Evolutionary conservation across 768 basidiomycete species (phyloP), one percentile per base, ranked within the genome.

Genomic region (Boletus reticulatus): DNA sequence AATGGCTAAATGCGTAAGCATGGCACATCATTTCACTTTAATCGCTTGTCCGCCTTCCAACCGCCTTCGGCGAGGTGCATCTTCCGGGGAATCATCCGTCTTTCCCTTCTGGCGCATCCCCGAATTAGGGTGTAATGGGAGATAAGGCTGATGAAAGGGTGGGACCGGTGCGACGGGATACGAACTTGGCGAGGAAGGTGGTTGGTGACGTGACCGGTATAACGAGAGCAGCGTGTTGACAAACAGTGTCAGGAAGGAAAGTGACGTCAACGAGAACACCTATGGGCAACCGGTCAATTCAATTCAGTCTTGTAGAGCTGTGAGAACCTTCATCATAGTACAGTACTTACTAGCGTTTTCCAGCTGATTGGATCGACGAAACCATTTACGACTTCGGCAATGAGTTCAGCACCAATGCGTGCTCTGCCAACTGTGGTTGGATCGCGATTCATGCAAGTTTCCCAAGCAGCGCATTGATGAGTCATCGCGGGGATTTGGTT

Each of bases 281-380:
- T 92, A 55, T 55, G 27, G 27, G 32, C 44, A 37, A 39, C 34
- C 59, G 17, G 43, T 46, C 39, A 43, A 57, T 59, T 71, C 45
- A 64, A 55, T 66, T 14, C 34, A 36, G 34, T 29, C 56, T 19
- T 55, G 48, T 51, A 57, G 49, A 53, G 48, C 53, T 50, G 57
- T 59, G 56, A 52, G 57, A 54, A 50, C 11, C 39, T 51, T 48
- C 43, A 46, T 50, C 65, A 44, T 4, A 43, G 46, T 38, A 56
- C 44, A 50, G 52, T 29, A 74, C 89, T 72, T 59, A 92, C 96
- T 72, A 98, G 75, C 13, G 94, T 94, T 76, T 95, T 97, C 93
- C 94, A 98, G 70, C 89, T 94, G 73, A 99, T 95, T 47, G 90
- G 89, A 67, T 99, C 96, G 14, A 98, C 91, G 67, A 99, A 99